phyloP scores from a whole-genome alignment of 495 filamentous ascomycete species.

The Bathelium albidoporum region DNA sequence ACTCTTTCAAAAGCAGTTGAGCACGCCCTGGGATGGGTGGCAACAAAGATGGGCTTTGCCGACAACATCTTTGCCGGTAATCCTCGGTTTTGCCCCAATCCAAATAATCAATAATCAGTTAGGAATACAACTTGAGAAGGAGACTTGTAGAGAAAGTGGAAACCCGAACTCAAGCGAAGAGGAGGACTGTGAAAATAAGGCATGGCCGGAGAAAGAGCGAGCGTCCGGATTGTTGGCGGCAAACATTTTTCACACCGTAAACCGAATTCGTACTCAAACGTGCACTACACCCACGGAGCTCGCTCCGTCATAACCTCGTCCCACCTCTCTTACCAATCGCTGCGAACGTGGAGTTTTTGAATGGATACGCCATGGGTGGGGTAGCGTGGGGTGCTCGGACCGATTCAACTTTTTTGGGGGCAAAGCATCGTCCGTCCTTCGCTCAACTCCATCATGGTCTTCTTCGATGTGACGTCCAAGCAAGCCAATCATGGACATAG shows the following conservation, averaged over 20 bases:
- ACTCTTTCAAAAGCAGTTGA: slow-evolving; percentile 96
- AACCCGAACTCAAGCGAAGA: background rate
- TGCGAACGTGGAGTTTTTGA: too few relatives aligned
- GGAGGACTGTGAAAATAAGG: background rate
- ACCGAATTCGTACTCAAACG: background rate
- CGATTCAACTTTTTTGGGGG: too few relatives aligned
- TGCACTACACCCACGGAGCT: background rate
- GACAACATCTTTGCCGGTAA: slow-evolving; percentile 47
- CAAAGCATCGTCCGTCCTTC: too few relatives aligned
- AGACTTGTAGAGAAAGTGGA: background rate
- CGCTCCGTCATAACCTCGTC: background rate
- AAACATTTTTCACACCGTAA: background rate
- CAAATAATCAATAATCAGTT: background rate
- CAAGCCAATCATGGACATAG: too few relatives aligned
- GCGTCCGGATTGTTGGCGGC: background rate
- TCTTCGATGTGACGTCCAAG: too few relatives aligned
- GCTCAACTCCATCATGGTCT: too few relatives aligned
- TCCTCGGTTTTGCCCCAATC: too few relatives aligned
- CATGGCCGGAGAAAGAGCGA: background rate
- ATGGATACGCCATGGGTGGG: too few relatives aligned
- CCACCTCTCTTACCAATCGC: background rate
- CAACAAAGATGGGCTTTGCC: slow-evolving; percentile 76
- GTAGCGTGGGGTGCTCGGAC: too few relatives aligned
- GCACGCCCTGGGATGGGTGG: slow-evolving; percentile 85
- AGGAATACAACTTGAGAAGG: background rate